phyloP scores from a whole-genome alignment of 306 rosid genomes.

The Styphnolobium japonicum region DNA sequence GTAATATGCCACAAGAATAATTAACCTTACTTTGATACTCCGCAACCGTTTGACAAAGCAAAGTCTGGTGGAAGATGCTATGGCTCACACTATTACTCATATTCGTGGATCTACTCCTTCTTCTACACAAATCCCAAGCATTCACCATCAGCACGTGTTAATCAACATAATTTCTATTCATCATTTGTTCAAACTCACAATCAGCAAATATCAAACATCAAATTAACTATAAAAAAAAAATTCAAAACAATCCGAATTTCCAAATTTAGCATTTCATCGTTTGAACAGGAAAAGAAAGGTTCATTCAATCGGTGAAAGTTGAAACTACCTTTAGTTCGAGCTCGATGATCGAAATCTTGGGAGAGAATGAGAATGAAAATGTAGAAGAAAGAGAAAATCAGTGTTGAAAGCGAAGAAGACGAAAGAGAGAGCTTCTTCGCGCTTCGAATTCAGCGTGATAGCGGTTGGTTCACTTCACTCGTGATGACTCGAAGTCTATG shows the following conservation, averaged over 20 bases:
- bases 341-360: constrained; percentile 20
- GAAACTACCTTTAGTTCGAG: constrained; percentile 14
- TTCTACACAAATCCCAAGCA: constrained; percentile 39
- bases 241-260: neutral
- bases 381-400: neutral
- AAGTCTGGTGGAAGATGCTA: constrained; percentile 59
- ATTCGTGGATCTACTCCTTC: constrained; percentile 35
- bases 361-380: neutral
- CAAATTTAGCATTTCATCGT: too few species aligned
- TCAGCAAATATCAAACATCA: neutral
- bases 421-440: neutral
- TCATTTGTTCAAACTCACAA: neutral
- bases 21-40: constrained; percentile 57
- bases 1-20: constrained; percentile 53
- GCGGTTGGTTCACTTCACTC: constrained; percentile 19
- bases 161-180: neutral
- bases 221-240: neutral
- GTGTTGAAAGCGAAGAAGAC: neutral
- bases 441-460: constrained; percentile 2
- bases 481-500: neutral
- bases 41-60: constrained; percentile 47
- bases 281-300: neutral
- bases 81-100: constrained; percentile 72
- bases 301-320: constrained; percentile 4
- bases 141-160: neutral